A percentile compares a stretch with the other conserved stretches of the same genome.
These are phyloP conservation scores for Adansonia digitata DNA, from an alignment of 345 rosid genomes.

Conservation along the genomic window DNA sequence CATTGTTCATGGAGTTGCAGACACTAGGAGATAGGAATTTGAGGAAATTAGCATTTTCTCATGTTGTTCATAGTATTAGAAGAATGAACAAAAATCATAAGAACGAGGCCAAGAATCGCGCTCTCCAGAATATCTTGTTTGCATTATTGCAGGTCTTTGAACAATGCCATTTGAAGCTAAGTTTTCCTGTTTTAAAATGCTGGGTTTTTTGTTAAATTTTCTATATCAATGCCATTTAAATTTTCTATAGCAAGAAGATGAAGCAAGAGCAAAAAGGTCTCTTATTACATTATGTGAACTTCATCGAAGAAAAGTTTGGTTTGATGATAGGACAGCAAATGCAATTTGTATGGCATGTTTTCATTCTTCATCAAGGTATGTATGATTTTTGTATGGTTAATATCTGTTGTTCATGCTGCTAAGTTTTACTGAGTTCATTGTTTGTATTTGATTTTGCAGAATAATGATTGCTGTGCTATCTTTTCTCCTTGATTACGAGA, in stretches of 20 bases:
- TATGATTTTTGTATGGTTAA: constrained; percentile 1
- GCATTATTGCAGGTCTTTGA: constrained; percentile 57
- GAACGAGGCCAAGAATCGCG: constrained; percentile 65
- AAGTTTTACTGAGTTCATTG: constrained; percentile 3
- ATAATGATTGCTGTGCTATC: constrained; percentile 75
- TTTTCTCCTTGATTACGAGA: constrained; percentile 89
- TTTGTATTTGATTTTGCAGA: constrained; percentile 33
- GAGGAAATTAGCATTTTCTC: constrained; percentile 72
- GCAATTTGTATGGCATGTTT: constrained; percentile 88
- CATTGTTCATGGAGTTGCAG: constrained; percentile 82
- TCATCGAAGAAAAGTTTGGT: constrained; percentile 81
- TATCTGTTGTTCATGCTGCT: constrained; percentile 3
- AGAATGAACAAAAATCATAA: constrained; percentile 71
- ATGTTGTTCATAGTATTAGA: constrained; percentile 71
- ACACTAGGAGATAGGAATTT: constrained; percentile 64
- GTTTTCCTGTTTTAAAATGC: neutral
- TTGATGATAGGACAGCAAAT: constrained; percentile 84
- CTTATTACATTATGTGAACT: constrained; percentile 72
- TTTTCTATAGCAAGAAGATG: constrained; percentile 67
- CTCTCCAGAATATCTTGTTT: constrained; percentile 75
- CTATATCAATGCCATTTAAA: too few species aligned
- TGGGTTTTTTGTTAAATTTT: neutral
- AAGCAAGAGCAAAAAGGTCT: constrained; percentile 65
- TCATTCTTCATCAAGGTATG: constrained; percentile 75
- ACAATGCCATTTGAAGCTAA: neutral